Evolutionary conservation across 2,329 filamentous ascomycete genomes (phyloP).

Genomic region (Clonostachys rosea): DNA sequence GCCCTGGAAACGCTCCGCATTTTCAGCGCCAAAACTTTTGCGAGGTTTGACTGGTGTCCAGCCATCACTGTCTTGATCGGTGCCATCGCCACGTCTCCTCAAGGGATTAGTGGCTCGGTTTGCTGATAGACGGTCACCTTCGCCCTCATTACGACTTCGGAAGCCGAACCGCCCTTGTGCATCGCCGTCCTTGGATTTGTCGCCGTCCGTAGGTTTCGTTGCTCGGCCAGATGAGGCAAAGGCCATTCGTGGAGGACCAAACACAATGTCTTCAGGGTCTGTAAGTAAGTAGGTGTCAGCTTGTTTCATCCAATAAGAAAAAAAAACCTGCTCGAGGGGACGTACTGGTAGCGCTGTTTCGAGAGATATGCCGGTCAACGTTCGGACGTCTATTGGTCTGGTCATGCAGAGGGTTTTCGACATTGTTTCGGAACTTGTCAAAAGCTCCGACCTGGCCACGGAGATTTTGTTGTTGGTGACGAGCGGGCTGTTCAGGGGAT

Average conservation of each 20-base stretch:
- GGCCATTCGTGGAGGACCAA: constrained; percentile 77
- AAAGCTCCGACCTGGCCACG: constrained; percentile 30
- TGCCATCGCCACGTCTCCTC: constrained; percentile 48
- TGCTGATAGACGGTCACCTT: constrained; percentile 46
- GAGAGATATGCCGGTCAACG: constrained; percentile 48
- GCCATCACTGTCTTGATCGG: constrained; percentile 61
- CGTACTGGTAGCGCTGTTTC: constrained; percentile 55
- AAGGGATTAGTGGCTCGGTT: constrained; percentile 33
- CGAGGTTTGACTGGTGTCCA: constrained; percentile 72
- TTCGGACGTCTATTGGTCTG: constrained; percentile 45
- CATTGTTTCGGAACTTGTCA: constrained; percentile 29
- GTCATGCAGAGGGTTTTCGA: constrained; percentile 38
- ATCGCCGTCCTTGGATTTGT: constrained; percentile 51
- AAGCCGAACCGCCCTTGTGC: constrained; percentile 54
- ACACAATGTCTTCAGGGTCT: constrained; percentile 77
- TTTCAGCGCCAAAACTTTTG: constrained; percentile 69
- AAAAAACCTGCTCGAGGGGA: constrained; percentile 5
- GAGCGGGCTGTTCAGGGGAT: background rate
- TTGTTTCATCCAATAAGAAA: background rate
- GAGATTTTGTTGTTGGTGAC: constrained; percentile 33
- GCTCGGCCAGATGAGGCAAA: constrained; percentile 79
- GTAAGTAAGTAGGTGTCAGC: constrained; percentile 2
- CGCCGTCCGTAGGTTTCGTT: constrained; percentile 42
- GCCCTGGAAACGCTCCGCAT: constrained; percentile 65
- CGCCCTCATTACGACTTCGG: constrained; percentile 46